Conservation (phyloP, 305 asterid species). For the Ajuga reptans region DNA sequence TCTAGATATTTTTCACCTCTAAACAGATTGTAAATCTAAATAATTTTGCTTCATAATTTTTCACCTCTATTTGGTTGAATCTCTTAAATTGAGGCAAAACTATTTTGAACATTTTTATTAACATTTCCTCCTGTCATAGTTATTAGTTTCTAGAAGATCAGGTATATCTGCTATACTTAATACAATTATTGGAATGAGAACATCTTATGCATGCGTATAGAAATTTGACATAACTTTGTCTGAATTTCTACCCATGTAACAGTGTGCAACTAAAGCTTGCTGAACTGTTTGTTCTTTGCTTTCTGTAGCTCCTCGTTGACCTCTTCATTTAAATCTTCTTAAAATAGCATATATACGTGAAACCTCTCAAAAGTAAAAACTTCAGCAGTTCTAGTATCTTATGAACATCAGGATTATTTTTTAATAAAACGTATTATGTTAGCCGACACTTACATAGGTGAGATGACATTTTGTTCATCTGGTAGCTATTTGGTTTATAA, state of each 20-base stretch:
- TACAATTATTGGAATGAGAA: neutral
- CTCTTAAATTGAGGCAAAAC: neutral
- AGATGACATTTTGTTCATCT: neutral
- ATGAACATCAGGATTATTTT: neutral
- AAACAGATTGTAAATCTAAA: neutral
- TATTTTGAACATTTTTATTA: neutral
- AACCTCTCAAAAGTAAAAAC: neutral
- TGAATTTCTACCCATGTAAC: neutral
- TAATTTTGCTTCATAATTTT: neutral
- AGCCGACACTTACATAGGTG: neutral
- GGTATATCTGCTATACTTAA: neutral
- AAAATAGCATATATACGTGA: neutral
- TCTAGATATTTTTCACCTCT: neutral
- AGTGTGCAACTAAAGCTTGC: no score
- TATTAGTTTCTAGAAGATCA: neutral
- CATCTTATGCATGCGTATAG: neutral
- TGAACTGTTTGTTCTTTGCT: no score
- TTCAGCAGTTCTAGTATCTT: neutral
- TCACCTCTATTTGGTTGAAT: neutral
- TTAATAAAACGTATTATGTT: neutral
- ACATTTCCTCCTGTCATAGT: neutral
- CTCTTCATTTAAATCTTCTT: no score
- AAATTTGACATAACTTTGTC: no score
- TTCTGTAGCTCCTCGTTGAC: no score
- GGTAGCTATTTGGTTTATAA: neutral